Evolutionary conservation across 345 rosid genomes (phyloP).

Genomic region (Mercurialis annua): DNA sequence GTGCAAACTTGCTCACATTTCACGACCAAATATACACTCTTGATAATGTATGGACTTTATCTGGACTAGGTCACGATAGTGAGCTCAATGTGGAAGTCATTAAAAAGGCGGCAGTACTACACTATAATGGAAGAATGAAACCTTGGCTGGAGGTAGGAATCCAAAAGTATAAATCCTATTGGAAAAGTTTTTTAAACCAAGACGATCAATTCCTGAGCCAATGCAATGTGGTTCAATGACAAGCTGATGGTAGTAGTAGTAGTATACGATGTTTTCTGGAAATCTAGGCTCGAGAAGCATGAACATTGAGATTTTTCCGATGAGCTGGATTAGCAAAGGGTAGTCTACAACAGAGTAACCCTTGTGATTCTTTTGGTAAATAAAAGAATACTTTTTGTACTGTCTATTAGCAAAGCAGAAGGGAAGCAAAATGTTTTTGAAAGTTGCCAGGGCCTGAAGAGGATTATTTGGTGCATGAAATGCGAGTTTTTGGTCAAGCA

Average conservation of each 20-base stretch:
- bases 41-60: conserved; percentile 23
- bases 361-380: conserved; percentile 27
- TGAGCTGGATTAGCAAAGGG: conserved; percentile 26
- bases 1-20: conserved; percentile 29
- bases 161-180: conserved; percentile 27
- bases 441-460: conserved; percentile 15
- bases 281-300: conserved; percentile 18
- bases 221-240: conserved; percentile 47
- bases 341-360: conserved; percentile 9
- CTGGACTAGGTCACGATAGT: conserved; percentile 33
- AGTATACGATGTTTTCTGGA: conserved; percentile 9
- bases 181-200: conserved; percentile 26
- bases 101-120: conserved; percentile 29
- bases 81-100: conserved; percentile 20
- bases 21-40: conserved; percentile 23
- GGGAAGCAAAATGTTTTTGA: conserved; percentile 15
- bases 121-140: conserved; percentile 35
- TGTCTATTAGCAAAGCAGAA: conserved; percentile 17
- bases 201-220: conserved; percentile 17
- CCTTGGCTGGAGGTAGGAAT: conserved; percentile 38
- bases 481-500: conserved; percentile 9
- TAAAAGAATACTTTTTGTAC: conserved; percentile 12
- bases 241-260: conserved; percentile 16
- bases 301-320: conserved; percentile 20
- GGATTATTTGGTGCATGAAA: conserved; percentile 10